Evolutionary conservation across 139 green algal genomes (phyloP), one percentile per base, ranked within the genome.

Genomic region (Chlorella vulgaris): DNA sequence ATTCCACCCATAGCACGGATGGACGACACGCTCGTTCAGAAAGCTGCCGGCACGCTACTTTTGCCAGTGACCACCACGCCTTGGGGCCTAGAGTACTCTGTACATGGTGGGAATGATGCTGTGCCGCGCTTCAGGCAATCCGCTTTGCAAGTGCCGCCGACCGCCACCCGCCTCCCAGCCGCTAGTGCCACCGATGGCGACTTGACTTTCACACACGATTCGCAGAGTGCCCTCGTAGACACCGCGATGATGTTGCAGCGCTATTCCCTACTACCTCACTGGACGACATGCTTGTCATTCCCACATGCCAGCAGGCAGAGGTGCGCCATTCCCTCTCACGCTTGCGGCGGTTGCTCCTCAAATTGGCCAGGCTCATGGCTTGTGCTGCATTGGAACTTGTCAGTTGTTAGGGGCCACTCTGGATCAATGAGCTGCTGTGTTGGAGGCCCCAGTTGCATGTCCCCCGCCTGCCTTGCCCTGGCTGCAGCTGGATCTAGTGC

Each of bases 301-400:
- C 94, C 0, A 98, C 94, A 7, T 98, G 93, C 80, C 95, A 98
- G 87, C 86, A 91, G 4, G 87, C 92, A 8, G 70, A 80, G 58
- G 69, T 76, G 68, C 38, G 5, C 4, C n/a, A 8, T 7, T 33
- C 5, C 18, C 61, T 58, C 13, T 58, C 13, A 58, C 47, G 10
- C 36, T 15, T n/a, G n/a, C n/a, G n/a, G 22, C 7, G 35, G 22
- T 68, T 68, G 10, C 15, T 36, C 19, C 61, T 68, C 10, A 28
- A 19, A 68, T 28, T 33, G 10, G 3, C 61, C 35, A 68, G n/a
- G n/a, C n/a, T n/a, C n/a, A n/a, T n/a, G n/a, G n/a, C n/a, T n/a
- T n/a, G n/a, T n/a, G n/a, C n/a, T n/a, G n/a, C n/a, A n/a, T n/a
- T n/a, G n/a, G n/a, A n/a, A n/a, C n/a, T n/a, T n/a, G n/a, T n/a